A percentile compares a stretch with the other conserved stretches of the same genome.
Conservation (phyloP, 805 yeast genomes). For the Schizosaccharomyces pombe region DNA sequence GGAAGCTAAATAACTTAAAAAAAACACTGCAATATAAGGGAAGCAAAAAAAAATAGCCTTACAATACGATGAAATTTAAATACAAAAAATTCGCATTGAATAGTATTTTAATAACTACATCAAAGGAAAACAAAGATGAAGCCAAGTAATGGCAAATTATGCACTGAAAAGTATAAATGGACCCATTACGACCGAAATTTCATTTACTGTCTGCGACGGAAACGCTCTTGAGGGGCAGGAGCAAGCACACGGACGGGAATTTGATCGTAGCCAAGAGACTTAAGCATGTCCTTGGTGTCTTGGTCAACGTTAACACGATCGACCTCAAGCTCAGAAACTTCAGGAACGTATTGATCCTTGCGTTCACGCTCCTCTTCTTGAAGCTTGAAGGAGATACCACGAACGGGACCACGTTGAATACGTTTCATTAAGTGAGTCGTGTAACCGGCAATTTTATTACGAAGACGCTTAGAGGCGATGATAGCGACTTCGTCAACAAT, state of each 20-base stretch:
- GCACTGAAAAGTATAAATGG: background rate
- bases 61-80: too few species aligned
- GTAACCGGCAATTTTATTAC: conserved; percentile 99
- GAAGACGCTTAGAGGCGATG: conserved; percentile 97
- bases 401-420: conserved; percentile 99
- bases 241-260: conserved; percentile 58
- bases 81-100: too few species aligned
- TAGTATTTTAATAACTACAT: too few species aligned
- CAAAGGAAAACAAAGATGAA: too few species aligned
- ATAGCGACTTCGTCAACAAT: conserved; percentile 94
- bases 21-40: too few species aligned
- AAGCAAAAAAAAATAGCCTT: too few species aligned
- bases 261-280: conserved; percentile 54
- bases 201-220: conserved; percentile 4
- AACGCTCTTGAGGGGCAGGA: conserved; percentile 3
- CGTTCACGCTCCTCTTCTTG: conserved; percentile 99
- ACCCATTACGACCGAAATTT: conserved; percentile 2
- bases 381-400: conserved; percentile 99
- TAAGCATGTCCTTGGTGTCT: conserved; percentile 87
- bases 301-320: conserved; percentile 91
- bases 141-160: too few species aligned
- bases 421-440: conserved; percentile 99
- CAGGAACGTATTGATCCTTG: conserved; percentile 98
- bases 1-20: too few species aligned
- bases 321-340: conserved; percentile 80